These are phyloP conservation scores for Ilyonectria destructans DNA, from an alignment of 2,329 filamentous ascomycete genomes.

Conservation along the genomic window DNA sequence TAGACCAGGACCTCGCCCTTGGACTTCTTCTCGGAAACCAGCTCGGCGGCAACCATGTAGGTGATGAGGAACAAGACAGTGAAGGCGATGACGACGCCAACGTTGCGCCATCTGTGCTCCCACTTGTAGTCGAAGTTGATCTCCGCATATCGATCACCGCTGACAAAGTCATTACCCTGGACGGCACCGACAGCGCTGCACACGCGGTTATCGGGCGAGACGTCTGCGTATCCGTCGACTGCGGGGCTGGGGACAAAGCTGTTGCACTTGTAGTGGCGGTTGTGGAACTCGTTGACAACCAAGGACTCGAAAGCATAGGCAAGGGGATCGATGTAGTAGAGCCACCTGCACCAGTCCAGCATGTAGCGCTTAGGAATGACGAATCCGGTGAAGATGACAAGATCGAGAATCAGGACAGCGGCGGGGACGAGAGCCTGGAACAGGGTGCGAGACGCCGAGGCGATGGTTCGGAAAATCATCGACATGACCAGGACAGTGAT, in stretches of 20 bases:
- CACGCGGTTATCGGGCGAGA: constrained; percentile 52
- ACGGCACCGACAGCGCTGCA: constrained; percentile 66
- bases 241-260: constrained; percentile 60
- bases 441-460: constrained; percentile 47
- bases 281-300: constrained; percentile 87
- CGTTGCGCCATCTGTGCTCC: constrained; percentile 78
- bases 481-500: constrained; percentile 80
- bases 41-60: constrained; percentile 78
- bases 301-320: constrained; percentile 86
- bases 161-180: constrained; percentile 61
- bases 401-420: constrained; percentile 49
- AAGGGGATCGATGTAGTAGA: constrained; percentile 86
- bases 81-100: constrained; percentile 79
- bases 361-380: constrained; percentile 78
- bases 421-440: constrained; percentile 52
- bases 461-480: constrained; percentile 69
- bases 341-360: constrained; percentile 87
- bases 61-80: constrained; percentile 72
- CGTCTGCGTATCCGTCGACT: constrained; percentile 48
- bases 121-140: constrained; percentile 68
- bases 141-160: constrained; percentile 64
- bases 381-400: constrained; percentile 81
- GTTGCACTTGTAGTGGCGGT: constrained; percentile 71
- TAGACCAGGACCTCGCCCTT: constrained; percentile 86
- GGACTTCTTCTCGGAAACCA: constrained; percentile 77